phyloP scores from a whole-genome alignment of 805 yeast species.

The Teunomyces funiuensis region DNA sequence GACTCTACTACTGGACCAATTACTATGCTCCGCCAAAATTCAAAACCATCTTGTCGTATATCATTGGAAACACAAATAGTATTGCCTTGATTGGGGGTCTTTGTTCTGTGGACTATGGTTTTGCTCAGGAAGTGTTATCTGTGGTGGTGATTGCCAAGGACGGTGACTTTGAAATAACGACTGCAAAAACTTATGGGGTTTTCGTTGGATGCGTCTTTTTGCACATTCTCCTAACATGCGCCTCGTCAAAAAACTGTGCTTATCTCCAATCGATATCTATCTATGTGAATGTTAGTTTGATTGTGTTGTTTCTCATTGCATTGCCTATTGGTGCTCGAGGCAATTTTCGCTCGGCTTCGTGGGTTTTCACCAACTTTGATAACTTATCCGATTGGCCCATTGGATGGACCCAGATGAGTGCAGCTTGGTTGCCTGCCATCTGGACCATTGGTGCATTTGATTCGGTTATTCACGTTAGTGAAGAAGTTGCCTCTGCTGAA shows the following conservation, averaged over 20 bases:
- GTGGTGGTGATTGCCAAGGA: constrained; percentile 55
- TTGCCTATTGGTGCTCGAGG: constrained; percentile 57
- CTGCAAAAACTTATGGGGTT: constrained; percentile 59
- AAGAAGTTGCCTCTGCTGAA: constrained; percentile 64
- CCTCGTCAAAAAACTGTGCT: constrained; percentile 58
- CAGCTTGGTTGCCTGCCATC: constrained; percentile 64
- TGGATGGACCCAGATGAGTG: constrained; percentile 56
- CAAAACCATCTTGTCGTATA: constrained; percentile 54
- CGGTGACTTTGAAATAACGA: constrained; percentile 55
- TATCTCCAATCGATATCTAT: constrained; percentile 61
- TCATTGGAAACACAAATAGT: constrained; percentile 68
- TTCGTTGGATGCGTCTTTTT: constrained; percentile 59
- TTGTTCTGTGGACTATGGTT: constrained; percentile 70
- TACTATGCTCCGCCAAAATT: constrained; percentile 59
- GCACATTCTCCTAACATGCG: constrained; percentile 53
- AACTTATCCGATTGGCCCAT: constrained; percentile 55
- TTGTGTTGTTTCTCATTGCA: constrained; percentile 59
- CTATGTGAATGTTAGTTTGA: constrained; percentile 49
- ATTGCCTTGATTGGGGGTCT: constrained; percentile 65
- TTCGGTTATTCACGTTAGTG: constrained; percentile 70
- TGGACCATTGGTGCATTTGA: constrained; percentile 80
- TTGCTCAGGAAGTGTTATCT: constrained; percentile 58
- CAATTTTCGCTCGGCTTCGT: constrained; percentile 39
- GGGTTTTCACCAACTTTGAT: constrained; percentile 53
- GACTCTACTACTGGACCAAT: constrained; percentile 68